Conservation (phyloP, 139 green algal species). For the Yamagishiella unicocca region DNA sequence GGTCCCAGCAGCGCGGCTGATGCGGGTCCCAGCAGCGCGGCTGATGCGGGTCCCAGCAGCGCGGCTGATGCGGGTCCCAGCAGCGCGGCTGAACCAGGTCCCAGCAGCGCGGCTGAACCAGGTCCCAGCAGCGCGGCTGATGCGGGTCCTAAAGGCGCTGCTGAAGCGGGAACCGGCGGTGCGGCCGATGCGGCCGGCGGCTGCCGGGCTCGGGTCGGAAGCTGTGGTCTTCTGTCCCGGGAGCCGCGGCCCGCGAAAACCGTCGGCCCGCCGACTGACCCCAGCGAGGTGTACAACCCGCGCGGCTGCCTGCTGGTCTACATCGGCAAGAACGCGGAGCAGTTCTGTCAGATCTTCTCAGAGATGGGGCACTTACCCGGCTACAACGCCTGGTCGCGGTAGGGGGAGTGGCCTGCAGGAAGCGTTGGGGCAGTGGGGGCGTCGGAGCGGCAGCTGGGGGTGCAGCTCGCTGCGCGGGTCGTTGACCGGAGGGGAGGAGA, state of each 20-base stretch:
- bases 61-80: not conserved
- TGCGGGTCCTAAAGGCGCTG: not conserved
- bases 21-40: not conserved
- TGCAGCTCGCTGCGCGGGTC: too few species aligned
- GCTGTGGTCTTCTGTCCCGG: not conserved
- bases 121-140: not conserved
- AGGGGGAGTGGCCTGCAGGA: too few species aligned
- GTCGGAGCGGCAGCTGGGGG: not conserved
- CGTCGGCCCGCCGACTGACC: not conserved
- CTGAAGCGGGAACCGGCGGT: not conserved
- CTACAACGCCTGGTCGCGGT: conserved; percentile 29
- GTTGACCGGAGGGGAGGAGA: too few species aligned
- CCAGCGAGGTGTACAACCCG: conserved; percentile 29
- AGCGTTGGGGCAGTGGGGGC: too few species aligned
- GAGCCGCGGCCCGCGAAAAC: conserved; percentile 16
- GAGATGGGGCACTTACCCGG: conserved; percentile 29
- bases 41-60: not conserved
- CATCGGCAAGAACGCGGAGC: conserved; percentile 24
- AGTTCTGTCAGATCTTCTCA: conserved; percentile 29
- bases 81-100: not conserved
- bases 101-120: too few species aligned
- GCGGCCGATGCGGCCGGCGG: not conserved
- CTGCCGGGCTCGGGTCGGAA: not conserved
- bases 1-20: not conserved
- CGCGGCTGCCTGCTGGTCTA: conserved; percentile 30